Conservation (phyloP, 345 rosid species). For the Odontarrhena argentea region DNA sequence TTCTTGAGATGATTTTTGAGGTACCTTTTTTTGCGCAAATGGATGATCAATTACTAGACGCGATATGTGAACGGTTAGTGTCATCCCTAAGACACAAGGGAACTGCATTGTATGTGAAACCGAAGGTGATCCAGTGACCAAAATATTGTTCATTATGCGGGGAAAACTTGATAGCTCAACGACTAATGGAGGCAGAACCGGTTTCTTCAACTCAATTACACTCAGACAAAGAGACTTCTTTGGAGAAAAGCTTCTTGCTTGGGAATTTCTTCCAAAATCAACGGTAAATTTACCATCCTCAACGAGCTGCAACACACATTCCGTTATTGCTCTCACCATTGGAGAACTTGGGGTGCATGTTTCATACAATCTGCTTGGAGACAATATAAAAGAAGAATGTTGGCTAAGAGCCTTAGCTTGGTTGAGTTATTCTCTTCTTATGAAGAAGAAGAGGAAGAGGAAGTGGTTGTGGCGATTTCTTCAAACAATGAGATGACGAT, state of each 20-base stretch:
- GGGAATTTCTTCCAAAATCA: slow-evolving; percentile 65
- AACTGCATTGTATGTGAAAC: slow-evolving; percentile 59
- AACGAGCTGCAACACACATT: slow-evolving; percentile 62
- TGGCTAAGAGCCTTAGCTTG: slow-evolving; percentile 47
- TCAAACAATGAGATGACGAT: slow-evolving; percentile 23
- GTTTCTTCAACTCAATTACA: slow-evolving; percentile 60
- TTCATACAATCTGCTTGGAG: slow-evolving; percentile 67
- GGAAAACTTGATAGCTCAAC: slow-evolving; percentile 66
- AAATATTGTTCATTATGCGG: slow-evolving; percentile 61
- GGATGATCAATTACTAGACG: slow-evolving; percentile 69
- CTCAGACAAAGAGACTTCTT: slow-evolving; percentile 65
- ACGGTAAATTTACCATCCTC: slow-evolving; percentile 58
- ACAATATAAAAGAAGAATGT: slow-evolving; percentile 51
- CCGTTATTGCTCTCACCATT: slow-evolving; percentile 62
- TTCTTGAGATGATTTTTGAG: slow-evolving; percentile 32
- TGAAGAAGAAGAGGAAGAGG: slow-evolving; percentile 41
- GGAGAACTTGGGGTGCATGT: slow-evolving; percentile 79
- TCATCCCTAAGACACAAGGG: slow-evolving; percentile 63
- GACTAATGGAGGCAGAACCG: slow-evolving; percentile 66
- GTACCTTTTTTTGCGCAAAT: slow-evolving; percentile 67
- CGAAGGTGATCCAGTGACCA: slow-evolving; percentile 58
- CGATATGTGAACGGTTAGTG: slow-evolving; percentile 63
- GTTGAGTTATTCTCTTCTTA: slow-evolving; percentile 49
- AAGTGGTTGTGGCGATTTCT: slow-evolving; percentile 26
- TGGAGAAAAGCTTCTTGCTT: slow-evolving; percentile 71